These are phyloP conservation scores for Xerocomus subilludens DNA, from an alignment of 1,284 basidiomycete species.

Conservation along the genomic window DNA sequence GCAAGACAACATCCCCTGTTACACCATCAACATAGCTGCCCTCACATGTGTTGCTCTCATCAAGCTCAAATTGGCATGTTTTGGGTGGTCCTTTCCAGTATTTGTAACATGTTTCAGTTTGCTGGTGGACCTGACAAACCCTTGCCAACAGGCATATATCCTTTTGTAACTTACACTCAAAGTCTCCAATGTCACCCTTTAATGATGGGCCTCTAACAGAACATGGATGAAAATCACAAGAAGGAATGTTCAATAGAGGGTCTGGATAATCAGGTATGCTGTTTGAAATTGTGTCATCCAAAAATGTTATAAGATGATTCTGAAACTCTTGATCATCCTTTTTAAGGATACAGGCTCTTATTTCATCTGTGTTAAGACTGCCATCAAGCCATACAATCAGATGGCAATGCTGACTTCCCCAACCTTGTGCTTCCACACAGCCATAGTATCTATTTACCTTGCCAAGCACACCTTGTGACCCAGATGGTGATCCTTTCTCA, in stretches of 20 bases:
- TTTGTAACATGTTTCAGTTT: background rate
- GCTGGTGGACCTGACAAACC: background rate
- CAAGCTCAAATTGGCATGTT: background rate
- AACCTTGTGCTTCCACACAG: background rate
- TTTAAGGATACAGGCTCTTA: background rate
- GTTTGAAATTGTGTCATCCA: background rate
- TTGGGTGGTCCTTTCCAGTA: background rate
- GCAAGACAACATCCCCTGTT: background rate
- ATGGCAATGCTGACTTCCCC: background rate
- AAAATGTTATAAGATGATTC: background rate
- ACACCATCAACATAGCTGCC: background rate
- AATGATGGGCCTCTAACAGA: background rate
- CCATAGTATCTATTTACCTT: background rate
- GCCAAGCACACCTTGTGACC: background rate
- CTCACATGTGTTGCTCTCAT: background rate
- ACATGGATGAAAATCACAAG: background rate
- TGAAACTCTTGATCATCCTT: background rate
- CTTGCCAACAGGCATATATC: background rate
- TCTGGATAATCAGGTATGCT: background rate
- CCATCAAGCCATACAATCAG: background rate
- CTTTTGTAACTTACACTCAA: background rate
- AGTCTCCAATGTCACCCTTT: too few relatives aligned
- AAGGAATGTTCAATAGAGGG: too few relatives aligned
- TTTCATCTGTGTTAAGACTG: background rate
- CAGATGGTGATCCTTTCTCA: background rate